Base-by-base conservation (phyloP, 257 asterid genomes). In the Galeopsis tetrahit region DNA sequence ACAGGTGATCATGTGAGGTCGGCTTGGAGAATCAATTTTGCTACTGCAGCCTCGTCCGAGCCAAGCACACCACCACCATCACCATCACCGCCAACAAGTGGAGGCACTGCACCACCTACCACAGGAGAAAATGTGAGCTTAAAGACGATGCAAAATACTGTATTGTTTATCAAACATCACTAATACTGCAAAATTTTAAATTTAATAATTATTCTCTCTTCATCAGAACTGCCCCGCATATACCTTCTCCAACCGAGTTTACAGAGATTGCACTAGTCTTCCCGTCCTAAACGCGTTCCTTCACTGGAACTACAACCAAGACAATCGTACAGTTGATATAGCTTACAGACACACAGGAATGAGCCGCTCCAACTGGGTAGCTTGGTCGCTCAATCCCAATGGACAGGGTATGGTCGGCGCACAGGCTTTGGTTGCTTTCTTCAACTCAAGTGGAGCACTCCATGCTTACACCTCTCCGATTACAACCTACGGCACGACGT, bases 291-390 rank as follows among this genome's bases (percentile, higher is more conserved):
- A 67, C 82, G 70, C 97, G 1, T 80, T 84, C 83, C 81, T 91
- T 0, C 97, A 91, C 72, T 91, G 90, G 88, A 91, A 17, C 60
- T 89, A 89, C 81, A 83, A 85, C 66, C 72, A 21, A 17, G 10
- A 70, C 13, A 89, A 87, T 75, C 70, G 81, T 73, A 77, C 88
- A 0, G 79, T 82, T 7, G 91, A 91, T 31, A 69, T 91, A 13
- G 97, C 97, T 1, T 91, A 81, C 75, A 75, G 96, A 31, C 96
- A 85, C 78, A 59, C 82, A 1, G 81, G 78, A 0, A 75, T 83
- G 34, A 40, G 78, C 33, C 0, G 77, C 14, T 58, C 88, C 28
- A 68, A 78, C 51, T 93, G 97, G 96, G 86, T 87, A 0, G 96
- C 79, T 0, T 93, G 96, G 93, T 81, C 90, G 0, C 83, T 93